phyloP scores from a whole-genome alignment of 768 basidiomycete species.

The Suillus spraguei region DNA sequence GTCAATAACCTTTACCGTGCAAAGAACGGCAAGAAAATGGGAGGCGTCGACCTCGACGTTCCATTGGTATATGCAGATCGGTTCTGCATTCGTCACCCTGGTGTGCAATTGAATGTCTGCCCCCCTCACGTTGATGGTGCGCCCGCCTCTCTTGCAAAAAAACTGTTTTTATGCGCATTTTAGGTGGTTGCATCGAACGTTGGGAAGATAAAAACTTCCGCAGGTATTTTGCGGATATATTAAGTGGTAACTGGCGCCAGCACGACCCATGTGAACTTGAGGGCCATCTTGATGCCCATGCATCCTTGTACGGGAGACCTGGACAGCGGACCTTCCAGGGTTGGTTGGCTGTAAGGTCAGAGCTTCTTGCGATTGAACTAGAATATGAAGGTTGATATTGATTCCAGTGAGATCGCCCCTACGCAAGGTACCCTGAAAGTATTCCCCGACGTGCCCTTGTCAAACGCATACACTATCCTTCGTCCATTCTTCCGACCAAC shows the following conservation, averaged over 20 bases:
- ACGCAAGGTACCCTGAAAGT: conserved; percentile 70
- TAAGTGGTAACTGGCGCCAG: conserved; percentile 60
- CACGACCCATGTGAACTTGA: conserved; percentile 71
- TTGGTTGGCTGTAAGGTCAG: conserved; percentile 71
- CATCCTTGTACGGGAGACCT: conserved; percentile 62
- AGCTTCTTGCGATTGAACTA: conserved; percentile 15
- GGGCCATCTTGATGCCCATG: conserved; percentile 59
- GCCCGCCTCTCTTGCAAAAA: conserved; percentile 27
- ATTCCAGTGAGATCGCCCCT: conserved; percentile 60
- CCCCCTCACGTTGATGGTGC: conserved; percentile 56
- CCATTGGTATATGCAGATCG: conserved; percentile 75
- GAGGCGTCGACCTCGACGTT: conserved; percentile 60
- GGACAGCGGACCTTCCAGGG: conserved; percentile 72
- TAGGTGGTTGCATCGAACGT: conserved; percentile 75
- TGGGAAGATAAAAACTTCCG: conserved; percentile 68
- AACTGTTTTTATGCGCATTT: conserved; percentile 8
- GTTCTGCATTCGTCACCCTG: conserved; percentile 73
- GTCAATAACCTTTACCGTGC: conserved; percentile 66
- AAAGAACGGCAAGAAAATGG: conserved; percentile 37
- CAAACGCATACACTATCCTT: conserved; percentile 73
- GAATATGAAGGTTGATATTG: conserved; percentile 12
- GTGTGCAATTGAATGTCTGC: conserved; percentile 54
- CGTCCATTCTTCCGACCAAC: conserved; percentile 73
- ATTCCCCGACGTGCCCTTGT: conserved; percentile 65
- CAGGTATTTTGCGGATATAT: conserved; percentile 61